Base-by-base conservation (phyloP, 2,329 filamentous ascomycete genomes). In the Aspergillus transmontanensis region DNA sequence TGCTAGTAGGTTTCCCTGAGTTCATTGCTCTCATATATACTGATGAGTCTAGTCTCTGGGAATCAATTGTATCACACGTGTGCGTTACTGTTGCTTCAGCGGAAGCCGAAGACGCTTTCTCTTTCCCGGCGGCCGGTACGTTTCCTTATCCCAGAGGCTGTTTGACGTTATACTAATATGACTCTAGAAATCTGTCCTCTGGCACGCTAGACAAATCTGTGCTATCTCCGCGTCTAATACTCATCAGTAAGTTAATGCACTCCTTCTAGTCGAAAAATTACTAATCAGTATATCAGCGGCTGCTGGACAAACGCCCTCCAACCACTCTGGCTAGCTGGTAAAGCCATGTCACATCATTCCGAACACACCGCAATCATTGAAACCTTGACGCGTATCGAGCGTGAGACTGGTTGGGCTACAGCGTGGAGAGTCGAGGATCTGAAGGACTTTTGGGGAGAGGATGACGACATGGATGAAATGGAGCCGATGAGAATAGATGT, bases 401-500 rank as follows among this genome's bases (percentile, higher is more conserved):
- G 74, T 32, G 82, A 85, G 66, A 83, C 80, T 7, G 85, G 84
- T 0, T 86, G 84, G 83, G 79, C 80, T 4, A 85, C 84, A 0
- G 77, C 78, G 63, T 86, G 84, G 84, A 72, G 84, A 48, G 81
- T 79, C 0, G 81, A 85, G 19, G 84, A 86, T 70, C 56, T 87
- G 54, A 81, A 79, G 53, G 80, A 82, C 56, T 82, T 82, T 60
- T 86, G 83, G 84, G 83, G 83, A 0, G 79, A 82, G 51, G 72
- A 73, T 26, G 69, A 71, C 46, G 62, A 68, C 16, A 45, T 46
- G 7, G 54, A 59, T 16, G 58, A 55, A 7, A 56, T 63, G 43
- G 50, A 57, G 10, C 43, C 26, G 21, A 61, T 63, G 62, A 21
- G 62, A 28, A 32, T 59, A 9, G 61, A 57, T 12, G 58, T 53